A percentile compares a stretch with the other conserved stretches of the same genome.
These are phyloP conservation scores for Camillea tinctor DNA, from an alignment of 2,329 filamentous ascomycete genomes.

Conservation along the genomic window DNA sequence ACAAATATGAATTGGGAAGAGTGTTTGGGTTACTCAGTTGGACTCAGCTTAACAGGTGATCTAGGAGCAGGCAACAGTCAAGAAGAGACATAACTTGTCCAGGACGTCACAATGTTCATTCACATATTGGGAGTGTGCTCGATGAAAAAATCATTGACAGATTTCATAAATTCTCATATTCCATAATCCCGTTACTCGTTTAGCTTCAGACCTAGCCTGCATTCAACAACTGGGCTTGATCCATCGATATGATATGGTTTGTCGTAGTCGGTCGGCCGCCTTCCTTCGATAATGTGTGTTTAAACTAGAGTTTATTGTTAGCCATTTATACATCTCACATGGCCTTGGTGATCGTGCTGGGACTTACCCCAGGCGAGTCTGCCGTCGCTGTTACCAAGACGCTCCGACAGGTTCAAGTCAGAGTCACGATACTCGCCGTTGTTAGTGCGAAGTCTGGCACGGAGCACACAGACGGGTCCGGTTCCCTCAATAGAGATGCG, in stretches of 20 bases:
- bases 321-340: not conserved
- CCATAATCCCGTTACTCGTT: not conserved
- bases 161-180: not conserved
- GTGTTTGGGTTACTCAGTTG: not conserved
- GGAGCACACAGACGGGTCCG: conserved; percentile 50
- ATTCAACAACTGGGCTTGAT: not conserved
- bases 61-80: not conserved
- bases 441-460: conserved; percentile 43
- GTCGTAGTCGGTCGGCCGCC: not conserved
- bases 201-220: not conserved
- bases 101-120: not conserved
- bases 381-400: conserved; percentile 54
- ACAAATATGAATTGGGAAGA: not conserved
- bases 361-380: conserved; percentile 27
- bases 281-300: not conserved
- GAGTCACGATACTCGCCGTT: conserved; percentile 41
- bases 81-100: not conserved
- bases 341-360: not conserved
- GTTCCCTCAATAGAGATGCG: conserved; percentile 50
- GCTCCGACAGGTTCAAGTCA: conserved; percentile 57
- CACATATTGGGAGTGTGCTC: no score
- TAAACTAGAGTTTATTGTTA: not conserved
- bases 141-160: no score
- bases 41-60: not conserved
- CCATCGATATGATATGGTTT: not conserved